A percentile compares a stretch with the other conserved stretches of the same genome.
phyloP scores from a whole-genome alignment of 495 filamentous ascomycete genomes.

The Penicillium longicatenatum region DNA sequence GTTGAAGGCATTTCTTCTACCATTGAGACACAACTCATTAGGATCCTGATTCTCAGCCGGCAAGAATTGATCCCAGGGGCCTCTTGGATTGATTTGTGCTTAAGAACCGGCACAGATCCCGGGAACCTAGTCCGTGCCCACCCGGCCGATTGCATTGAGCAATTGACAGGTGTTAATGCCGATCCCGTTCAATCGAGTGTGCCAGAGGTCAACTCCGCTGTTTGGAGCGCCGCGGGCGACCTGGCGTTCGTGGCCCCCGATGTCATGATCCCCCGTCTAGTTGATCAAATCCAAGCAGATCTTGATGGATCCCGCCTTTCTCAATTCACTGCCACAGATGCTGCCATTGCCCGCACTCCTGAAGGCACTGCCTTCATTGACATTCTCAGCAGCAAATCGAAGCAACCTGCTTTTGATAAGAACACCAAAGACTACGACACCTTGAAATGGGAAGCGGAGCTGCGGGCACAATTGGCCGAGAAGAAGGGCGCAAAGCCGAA shows the following conservation, averaged over 20 bases:
- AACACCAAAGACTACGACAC: slow-evolving; percentile 92
- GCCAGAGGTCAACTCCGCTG: slow-evolving; percentile 60
- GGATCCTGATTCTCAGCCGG: slow-evolving; percentile 75
- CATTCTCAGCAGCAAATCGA: slow-evolving; percentile 77
- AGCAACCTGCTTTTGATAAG: slow-evolving; percentile 68
- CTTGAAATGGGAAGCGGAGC: slow-evolving; percentile 93
- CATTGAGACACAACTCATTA: slow-evolving; percentile 66
- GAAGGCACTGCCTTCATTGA: slow-evolving; percentile 88
- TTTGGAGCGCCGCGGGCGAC: slow-evolving; percentile 80
- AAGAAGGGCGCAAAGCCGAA: slow-evolving; percentile 89
- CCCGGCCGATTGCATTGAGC: slow-evolving; percentile 51
- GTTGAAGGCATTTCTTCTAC: slow-evolving; percentile 40
- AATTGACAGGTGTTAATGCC: slow-evolving; percentile 40
- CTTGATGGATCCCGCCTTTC: slow-evolving; percentile 66
- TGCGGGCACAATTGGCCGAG: slow-evolving; percentile 81
- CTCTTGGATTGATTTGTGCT: slow-evolving; percentile 86
- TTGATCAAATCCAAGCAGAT: slow-evolving; percentile 70
- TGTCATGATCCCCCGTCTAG: slow-evolving; percentile 70
- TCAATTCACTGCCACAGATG: slow-evolving; percentile 78
- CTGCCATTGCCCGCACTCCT: slow-evolving; percentile 85
- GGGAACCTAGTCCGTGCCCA: slow-evolving; percentile 65
- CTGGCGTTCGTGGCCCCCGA: slow-evolving; percentile 92
- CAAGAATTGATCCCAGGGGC: slow-evolving; percentile 73
- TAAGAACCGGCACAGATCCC: slow-evolving; percentile 78
- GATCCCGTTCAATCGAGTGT: slow-evolving; percentile 44